Percentiles rank a stretch among this genome's conserved stretches.
Conservation (phyloP, 768 basidiomycete genomes). For the Termitomyces sp. region DNA sequence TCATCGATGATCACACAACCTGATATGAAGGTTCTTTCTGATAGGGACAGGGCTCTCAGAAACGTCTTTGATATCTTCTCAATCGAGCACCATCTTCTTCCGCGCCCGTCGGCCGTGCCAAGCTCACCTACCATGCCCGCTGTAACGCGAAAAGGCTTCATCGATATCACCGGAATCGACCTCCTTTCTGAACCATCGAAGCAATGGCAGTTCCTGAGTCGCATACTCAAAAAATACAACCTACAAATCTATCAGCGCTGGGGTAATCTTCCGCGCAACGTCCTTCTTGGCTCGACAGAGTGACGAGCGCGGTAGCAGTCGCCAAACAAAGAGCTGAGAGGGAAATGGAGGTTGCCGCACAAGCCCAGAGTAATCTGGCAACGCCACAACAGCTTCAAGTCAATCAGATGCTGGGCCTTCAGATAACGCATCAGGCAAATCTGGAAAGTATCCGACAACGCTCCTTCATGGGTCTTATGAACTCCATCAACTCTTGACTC, state of each 20-base stretch:
- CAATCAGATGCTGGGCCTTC: neutral
- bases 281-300: slow-evolving; percentile 7
- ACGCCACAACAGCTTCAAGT: neutral
- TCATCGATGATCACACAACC: neutral
- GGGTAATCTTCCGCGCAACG: slow-evolving; percentile 9
- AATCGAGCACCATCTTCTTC: slow-evolving; percentile 12
- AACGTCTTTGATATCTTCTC: slow-evolving; percentile 10
- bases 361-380: neutral
- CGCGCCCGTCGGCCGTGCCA: neutral
- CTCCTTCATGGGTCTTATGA: neutral
- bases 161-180: slow-evolving; percentile 7
- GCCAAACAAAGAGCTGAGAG: slow-evolving; percentile 6
- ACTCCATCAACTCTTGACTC: neutral
- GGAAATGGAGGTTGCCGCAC: neutral
- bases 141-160: slow-evolving; percentile 11
- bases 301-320: slow-evolving; percentile 1
- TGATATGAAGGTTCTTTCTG: neutral
- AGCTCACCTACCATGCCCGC: slow-evolving; percentile 7
- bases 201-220: slow-evolving; percentile 6
- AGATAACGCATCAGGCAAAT: neutral
- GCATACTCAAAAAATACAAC: slow-evolving; percentile 7
- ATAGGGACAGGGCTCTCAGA: slow-evolving; percentile 6
- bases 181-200: slow-evolving; percentile 6
- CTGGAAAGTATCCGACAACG: neutral
- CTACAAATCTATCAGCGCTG: slow-evolving; percentile 6